phyloP scores from a whole-genome alignment of 345 rosid genomes.

The Eucalyptus cladocalyx region DNA sequence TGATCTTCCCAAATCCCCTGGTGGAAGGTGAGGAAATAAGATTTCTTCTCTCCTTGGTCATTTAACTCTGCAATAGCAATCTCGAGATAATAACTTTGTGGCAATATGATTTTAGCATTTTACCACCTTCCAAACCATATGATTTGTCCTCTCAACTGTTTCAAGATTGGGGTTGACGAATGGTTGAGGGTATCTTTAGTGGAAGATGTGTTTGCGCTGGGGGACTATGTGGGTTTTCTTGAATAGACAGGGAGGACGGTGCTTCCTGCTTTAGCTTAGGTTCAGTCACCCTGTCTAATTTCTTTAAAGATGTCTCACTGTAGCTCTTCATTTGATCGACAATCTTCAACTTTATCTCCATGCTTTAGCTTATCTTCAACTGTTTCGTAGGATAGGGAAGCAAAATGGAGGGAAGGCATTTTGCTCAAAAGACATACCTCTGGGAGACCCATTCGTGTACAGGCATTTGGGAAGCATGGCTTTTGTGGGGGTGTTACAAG shows the following conservation, averaged over 20 bases:
- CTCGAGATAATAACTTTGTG: background rate
- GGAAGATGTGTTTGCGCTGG: constrained; percentile 55
- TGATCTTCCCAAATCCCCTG: constrained; percentile 39
- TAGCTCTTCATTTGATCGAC: too few species aligned
- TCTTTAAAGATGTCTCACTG: too few species aligned
- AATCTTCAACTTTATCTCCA: too few species aligned
- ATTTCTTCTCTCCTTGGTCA: background rate
- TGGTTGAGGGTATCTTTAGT: constrained; percentile 45
- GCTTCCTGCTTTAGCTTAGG: constrained; percentile 75
- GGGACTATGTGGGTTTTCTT: constrained; percentile 8
- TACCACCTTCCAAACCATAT: too few species aligned
- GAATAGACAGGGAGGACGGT: constrained; percentile 61
- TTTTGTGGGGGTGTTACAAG: too few species aligned
- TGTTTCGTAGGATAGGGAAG: too few species aligned
- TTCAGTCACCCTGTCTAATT: background rate
- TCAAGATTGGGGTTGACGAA: constrained; percentile 57
- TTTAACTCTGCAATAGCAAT: too few species aligned
- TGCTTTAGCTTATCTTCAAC: background rate
- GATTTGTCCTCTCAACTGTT: background rate
- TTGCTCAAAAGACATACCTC: too few species aligned
- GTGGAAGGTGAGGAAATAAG: constrained; percentile 36
- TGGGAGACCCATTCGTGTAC: too few species aligned
- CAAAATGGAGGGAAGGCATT: too few species aligned
- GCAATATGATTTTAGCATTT: background rate
- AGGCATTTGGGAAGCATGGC: too few species aligned